Conservation (phyloP, 164 flowering plant genomes). For the Vitis amurensis region DNA sequence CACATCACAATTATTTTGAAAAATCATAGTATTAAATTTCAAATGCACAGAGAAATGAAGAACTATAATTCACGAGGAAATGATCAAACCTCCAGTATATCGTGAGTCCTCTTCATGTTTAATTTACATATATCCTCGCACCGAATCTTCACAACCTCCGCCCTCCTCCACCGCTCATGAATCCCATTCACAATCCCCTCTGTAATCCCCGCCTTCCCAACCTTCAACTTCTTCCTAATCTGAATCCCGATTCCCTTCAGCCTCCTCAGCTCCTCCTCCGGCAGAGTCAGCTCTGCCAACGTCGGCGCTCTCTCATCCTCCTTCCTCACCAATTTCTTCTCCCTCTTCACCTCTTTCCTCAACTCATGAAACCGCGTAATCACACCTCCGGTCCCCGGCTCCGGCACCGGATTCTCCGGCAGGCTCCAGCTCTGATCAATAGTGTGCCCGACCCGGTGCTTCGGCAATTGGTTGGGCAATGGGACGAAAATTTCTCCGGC, state of each 20-base stretch:
- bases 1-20: not conserved
- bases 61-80: not conserved
- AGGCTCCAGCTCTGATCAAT: conserved; percentile 87
- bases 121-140: conserved; percentile 80
- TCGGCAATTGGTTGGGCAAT: conserved; percentile 46
- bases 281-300: conserved; percentile 72
- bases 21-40: not conserved
- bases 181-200: conserved; percentile 96
- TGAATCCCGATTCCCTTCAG: conserved; percentile 56
- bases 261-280: conserved; percentile 63
- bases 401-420: conserved; percentile 79
- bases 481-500: conserved; percentile 87
- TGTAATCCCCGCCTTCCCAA: conserved; percentile 91
- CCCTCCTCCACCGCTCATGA: conserved; percentile 86
- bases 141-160: conserved; percentile 76
- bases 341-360: conserved; percentile 40
- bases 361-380: conserved; percentile 45
- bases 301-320: conserved; percentile 44
- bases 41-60: not conserved
- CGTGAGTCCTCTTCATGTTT: conserved; percentile 97
- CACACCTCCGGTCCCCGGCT: conserved; percentile 65
- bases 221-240: conserved; percentile 63
- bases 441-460: conserved; percentile 75
- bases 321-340: conserved; percentile 24
- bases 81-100: conserved; percentile 70